A percentile compares a stretch with the other conserved stretches of the same genome.
Conservation (phyloP, 495 filamentous ascomycete genomes). For the Penicillium atrosanguineum region DNA sequence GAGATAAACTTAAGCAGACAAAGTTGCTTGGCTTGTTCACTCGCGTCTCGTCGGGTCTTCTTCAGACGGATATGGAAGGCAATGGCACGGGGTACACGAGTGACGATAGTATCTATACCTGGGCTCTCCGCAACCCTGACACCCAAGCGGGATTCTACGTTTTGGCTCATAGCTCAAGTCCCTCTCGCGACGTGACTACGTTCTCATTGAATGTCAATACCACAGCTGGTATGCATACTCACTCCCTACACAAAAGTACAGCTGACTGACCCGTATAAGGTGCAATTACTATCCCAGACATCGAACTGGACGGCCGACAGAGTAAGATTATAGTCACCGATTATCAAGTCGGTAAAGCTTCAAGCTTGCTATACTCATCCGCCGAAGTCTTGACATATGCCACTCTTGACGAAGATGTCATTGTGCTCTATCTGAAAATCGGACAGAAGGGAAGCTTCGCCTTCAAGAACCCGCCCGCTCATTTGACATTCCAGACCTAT, state of each 20-base stretch:
- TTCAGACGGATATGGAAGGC: constrained; percentile 52
- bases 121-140: constrained; percentile 54
- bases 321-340: constrained; percentile 72
- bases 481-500: constrained; percentile 44
- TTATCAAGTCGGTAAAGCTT: constrained; percentile 54
- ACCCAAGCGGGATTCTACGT: constrained; percentile 60
- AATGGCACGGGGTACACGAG: constrained; percentile 56
- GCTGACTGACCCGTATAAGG: constrained; percentile 12
- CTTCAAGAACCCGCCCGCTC: constrained; percentile 38
- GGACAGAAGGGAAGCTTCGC: constrained; percentile 57
- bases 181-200: constrained; percentile 44
- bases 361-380: constrained; percentile 63
- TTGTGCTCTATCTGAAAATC: constrained; percentile 64
- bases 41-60: constrained; percentile 51
- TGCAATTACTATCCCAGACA: constrained; percentile 55
- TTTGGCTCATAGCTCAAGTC: constrained; percentile 57
- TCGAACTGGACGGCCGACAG: constrained; percentile 66
- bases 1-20: constrained; percentile 49
- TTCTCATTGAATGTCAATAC: constrained; percentile 61
- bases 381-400: constrained; percentile 66
- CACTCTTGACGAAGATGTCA: constrained; percentile 37
- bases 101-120: constrained; percentile 43
- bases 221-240: constrained; percentile 41
- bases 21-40: constrained; percentile 57
- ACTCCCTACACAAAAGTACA: neutral